Evolutionary conservation across 305 asterid genomes (phyloP).

Genomic region (Fraxinus baroniana): DNA sequence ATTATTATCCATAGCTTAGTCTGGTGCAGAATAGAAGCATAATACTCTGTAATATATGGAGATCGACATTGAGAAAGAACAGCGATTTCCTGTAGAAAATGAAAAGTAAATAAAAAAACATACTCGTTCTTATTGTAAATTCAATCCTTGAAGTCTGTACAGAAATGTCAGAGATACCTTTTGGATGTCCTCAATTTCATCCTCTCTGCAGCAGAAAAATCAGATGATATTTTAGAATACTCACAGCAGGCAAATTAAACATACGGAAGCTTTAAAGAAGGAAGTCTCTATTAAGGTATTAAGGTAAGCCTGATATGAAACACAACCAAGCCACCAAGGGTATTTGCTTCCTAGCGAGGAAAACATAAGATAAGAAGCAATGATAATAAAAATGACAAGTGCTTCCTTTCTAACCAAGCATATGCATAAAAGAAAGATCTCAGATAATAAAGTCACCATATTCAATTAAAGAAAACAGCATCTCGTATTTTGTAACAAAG

Average conservation of each 20-base stretch:
- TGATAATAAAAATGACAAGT: not conserved
- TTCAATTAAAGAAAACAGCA: not conserved
- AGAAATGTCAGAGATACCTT: conserved; percentile 55
- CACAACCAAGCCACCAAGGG: not conserved
- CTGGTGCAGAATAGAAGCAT: conserved; percentile 74
- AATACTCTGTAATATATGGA: conserved; percentile 83
- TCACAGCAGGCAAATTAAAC: not conserved
- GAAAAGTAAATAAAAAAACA: conserved; percentile 27
- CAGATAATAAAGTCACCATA: not conserved
- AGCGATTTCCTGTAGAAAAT: conserved; percentile 76
- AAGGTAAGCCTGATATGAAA: not conserved
- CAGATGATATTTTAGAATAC: conserved; percentile 25
- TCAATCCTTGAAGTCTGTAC: conserved; percentile 11
- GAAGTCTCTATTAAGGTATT: not conserved
- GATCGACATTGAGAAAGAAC: conserved; percentile 93
- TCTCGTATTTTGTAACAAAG: conserved; percentile 22
- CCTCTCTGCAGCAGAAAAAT: conserved; percentile 60
- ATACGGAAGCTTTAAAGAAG: not conserved
- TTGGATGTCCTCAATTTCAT: conserved; percentile 95
- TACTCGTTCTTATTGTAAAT: conserved; percentile 3
- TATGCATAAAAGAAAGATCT: conserved; percentile 1
- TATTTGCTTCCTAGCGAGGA: not conserved
- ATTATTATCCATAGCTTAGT: conserved; percentile 93
- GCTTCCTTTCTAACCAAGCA: not conserved
- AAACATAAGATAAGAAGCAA: not conserved